Evolutionary conservation across 2,329 filamentous ascomycete genomes (phyloP).

Genomic region (Aspergillus felis): DNA sequence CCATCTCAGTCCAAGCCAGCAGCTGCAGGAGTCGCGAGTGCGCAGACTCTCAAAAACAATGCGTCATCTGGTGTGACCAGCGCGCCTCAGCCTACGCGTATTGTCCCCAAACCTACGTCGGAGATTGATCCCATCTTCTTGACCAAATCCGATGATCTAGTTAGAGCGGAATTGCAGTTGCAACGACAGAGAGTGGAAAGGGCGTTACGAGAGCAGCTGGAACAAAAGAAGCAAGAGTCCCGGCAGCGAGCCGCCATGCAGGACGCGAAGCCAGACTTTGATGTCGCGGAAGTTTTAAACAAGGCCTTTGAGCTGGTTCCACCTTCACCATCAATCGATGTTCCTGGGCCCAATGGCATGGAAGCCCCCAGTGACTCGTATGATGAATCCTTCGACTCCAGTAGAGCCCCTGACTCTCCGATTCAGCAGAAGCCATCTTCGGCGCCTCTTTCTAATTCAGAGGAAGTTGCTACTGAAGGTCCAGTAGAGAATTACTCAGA

Average conservation of each 20-base stretch:
- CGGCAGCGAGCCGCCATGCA: conserved; percentile 49
- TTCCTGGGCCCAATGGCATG: conserved; percentile 53
- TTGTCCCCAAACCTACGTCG: conserved; percentile 50
- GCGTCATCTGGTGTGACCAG: conserved; percentile 18
- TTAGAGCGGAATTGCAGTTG: conserved; percentile 75
- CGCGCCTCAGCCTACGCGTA: conserved; percentile 30
- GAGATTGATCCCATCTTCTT: conserved; percentile 79
- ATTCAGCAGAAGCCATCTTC: conserved; percentile 30
- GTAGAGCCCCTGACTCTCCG: conserved; percentile 75
- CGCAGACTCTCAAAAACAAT: conserved; percentile 17
- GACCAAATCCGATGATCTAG: conserved; percentile 79
- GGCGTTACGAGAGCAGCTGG: conserved; percentile 69
- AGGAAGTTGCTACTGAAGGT: conserved; percentile 31
- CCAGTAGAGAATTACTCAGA: conserved; percentile 31
- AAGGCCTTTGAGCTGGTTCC: conserved; percentile 69
- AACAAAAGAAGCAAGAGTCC: conserved; percentile 53
- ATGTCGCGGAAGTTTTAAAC: conserved; percentile 68
- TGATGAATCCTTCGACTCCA: conserved; percentile 95
- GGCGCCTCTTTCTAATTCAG: conserved; percentile 25
- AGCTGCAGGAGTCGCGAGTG: conserved; percentile 17
- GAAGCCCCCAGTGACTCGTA: conserved; percentile 73
- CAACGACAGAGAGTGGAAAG: conserved; percentile 80
- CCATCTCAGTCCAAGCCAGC: conserved; percentile 13
- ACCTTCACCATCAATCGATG: conserved; percentile 58
- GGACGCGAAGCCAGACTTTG: conserved; percentile 60